Base-by-base conservation (phyloP, 1,284 basidiomycete genomes). In the Anthracocystis panici-leucophaei region DNA sequence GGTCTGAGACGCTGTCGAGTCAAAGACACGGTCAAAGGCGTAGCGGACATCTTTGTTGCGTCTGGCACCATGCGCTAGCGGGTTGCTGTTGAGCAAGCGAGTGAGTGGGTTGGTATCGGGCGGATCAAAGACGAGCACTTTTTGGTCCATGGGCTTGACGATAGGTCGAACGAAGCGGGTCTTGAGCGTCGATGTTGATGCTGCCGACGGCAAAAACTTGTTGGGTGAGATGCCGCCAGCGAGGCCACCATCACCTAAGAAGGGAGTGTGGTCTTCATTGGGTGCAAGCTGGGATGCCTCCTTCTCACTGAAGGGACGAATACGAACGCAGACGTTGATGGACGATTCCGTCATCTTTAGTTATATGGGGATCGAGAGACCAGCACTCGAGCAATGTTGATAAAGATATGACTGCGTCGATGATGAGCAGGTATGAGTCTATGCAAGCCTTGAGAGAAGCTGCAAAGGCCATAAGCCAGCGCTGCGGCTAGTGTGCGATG, bases 41-140 rank as follows among this genome's bases (percentile, higher is more conserved):
- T 85, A 85, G 5, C 83, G 76, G 29, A 84, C 77, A 41, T 85
- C 83, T 27, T 77, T 77, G 63, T 40, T 73, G 52, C 70, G 65
- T 41, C 57, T 70, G 31, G 55, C 44, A 16, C 77, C 77, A 29
- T 68, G 75, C 4, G 70, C 58, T 9, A 74, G 49, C 16, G 58
- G 58, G 25, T 40, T 57, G 46, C 50, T 64, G 50, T 52, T 74
- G 63, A 74, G 72, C 33, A 82, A 67, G 3, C 79, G 56, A 5
- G 66, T 72, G 33, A 82, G 57, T 7, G 81, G 78, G 40, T 82
- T 82, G 51, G 45, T 72, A 48, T 81, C 82, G 5, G 82, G 80
- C 5, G 83, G 82, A 42, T 85, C 83, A 64, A 85, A 85, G 49
- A 85, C 82, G 35, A 85, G 75, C 45, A 85, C 82, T 41, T 81